phyloP scores from a whole-genome alignment of 2,329 filamentous ascomycete species.

The Mycocentrospora acerina region DNA sequence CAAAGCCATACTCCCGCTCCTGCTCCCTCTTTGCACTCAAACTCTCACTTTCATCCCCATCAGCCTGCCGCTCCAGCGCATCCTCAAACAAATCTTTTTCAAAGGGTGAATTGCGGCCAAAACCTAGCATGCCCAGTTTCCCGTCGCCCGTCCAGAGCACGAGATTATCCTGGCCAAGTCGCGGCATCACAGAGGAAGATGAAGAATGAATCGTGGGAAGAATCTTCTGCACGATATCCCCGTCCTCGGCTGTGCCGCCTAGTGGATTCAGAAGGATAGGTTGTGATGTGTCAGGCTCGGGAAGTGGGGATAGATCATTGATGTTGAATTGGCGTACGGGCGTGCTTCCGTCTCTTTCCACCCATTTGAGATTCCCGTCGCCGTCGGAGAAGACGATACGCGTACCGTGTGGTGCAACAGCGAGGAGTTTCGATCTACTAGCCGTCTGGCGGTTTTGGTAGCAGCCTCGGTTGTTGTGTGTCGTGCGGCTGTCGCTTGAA shows the following conservation, averaged over 20 bases:
- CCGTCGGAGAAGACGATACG: constrained; percentile 82
- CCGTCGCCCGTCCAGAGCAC: constrained; percentile 85
- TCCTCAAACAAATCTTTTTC: constrained; percentile 35
- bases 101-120: constrained; percentile 40
- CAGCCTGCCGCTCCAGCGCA: constrained; percentile 41
- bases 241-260: background rate
- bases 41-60: constrained; percentile 32
- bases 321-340: constrained; percentile 60
- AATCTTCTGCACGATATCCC: constrained; percentile 80
- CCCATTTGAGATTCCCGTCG: constrained; percentile 83
- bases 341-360: constrained; percentile 75
- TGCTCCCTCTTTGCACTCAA: constrained; percentile 52
- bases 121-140: constrained; percentile 68
- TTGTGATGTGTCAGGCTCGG: background rate
- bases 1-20: constrained; percentile 64
- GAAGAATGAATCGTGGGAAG: constrained; percentile 69
- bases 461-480: constrained; percentile 46
- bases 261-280: background rate
- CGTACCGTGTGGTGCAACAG: constrained; percentile 78
- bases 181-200: constrained; percentile 62
- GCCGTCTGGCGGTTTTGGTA: constrained; percentile 76
- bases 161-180: constrained; percentile 61
- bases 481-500: constrained; percentile 30
- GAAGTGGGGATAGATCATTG: constrained; percentile 43
- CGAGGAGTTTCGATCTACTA: constrained; percentile 76